Evolutionary conservation across 306 rosid species (phyloP).

Genomic region (Clitoria ternatea): DNA sequence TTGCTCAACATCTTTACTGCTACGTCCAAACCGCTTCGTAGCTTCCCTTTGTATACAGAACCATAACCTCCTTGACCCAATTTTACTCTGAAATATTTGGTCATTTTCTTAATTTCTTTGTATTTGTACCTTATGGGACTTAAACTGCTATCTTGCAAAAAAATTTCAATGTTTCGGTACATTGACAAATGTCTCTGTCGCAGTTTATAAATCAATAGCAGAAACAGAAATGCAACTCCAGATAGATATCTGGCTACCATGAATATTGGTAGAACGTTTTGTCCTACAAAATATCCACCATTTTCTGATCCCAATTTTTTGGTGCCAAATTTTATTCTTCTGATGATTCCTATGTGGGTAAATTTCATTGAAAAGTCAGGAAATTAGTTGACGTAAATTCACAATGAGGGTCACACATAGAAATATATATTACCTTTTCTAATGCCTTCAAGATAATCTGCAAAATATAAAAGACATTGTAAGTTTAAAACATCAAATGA

Average conservation of each 20-base stretch:
- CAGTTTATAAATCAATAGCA: conserved; percentile 12
- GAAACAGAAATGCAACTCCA: not conserved
- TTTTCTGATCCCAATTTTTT: not conserved
- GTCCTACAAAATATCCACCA: not conserved
- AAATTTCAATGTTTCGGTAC: conserved; percentile 15
- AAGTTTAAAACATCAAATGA: too few relatives aligned
- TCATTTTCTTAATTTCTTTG: conserved; percentile 21
- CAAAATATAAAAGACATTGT: too few relatives aligned
- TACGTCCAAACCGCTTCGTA: conserved; percentile 1
- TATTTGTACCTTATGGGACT: conserved; percentile 25
- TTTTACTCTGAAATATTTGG: not conserved
- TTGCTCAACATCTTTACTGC: conserved; percentile 17
- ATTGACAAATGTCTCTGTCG: conserved; percentile 16
- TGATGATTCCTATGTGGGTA: too few relatives aligned
- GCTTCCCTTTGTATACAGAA: not conserved
- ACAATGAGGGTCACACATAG: too few relatives aligned
- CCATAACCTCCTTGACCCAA: conserved; percentile 33
- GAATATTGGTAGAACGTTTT: not conserved
- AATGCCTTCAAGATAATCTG: too few relatives aligned
- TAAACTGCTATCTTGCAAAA: not conserved
- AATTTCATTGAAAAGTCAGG: too few relatives aligned
- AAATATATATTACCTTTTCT: too few relatives aligned
- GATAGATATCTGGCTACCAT: not conserved
- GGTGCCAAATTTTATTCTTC: conserved; percentile 1
- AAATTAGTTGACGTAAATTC: too few relatives aligned